Evolutionary conservation across 768 basidiomycete species (phyloP).

Genomic region (Phylloporus rhodoxanthus): DNA sequence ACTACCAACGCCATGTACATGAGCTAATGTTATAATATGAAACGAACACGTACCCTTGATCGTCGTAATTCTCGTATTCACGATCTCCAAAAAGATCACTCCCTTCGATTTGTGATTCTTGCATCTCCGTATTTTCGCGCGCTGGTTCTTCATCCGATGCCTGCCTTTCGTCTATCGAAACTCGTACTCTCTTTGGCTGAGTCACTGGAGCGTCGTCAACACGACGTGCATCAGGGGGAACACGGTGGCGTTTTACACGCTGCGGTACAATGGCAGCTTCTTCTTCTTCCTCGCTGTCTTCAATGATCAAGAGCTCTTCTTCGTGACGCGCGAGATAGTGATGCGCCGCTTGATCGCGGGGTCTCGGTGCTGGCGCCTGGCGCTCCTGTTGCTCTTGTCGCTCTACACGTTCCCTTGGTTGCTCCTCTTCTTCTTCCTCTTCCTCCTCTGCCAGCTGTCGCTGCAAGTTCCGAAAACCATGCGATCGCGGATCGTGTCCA

Average conservation of each 20-base stretch:
- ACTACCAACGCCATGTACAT: conserved; percentile 3
- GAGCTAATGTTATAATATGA: not conserved
- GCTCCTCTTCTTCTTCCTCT: conserved; percentile 4
- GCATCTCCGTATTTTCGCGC: not conserved
- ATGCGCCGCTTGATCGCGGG: not conserved
- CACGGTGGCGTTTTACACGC: conserved; percentile 14
- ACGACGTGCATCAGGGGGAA: conserved; percentile 4
- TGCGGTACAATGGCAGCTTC: not conserved
- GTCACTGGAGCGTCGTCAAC: not conserved
- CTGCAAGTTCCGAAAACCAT: not conserved
- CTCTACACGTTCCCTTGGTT: not conserved
- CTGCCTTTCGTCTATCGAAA: not conserved
- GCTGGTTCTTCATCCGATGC: not conserved
- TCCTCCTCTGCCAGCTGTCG: conserved; percentile 5
- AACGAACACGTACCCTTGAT: conserved; percentile 12
- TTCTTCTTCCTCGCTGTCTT: conserved; percentile 2
- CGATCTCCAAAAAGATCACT: conserved; percentile 22
- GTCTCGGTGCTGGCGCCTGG: not conserved
- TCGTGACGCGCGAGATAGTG: not conserved
- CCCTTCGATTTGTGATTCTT: conserved; percentile 8
- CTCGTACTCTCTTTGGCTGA: conserved; percentile 14
- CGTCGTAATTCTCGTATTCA: not conserved
- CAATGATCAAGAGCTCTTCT: not conserved
- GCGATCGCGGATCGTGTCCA: conserved; percentile 24
- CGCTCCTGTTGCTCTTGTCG: not conserved